These are phyloP conservation scores for Exophiala sp. DNA, from an alignment of 2,329 filamentous ascomycete species.

Conservation along the genomic window DNA sequence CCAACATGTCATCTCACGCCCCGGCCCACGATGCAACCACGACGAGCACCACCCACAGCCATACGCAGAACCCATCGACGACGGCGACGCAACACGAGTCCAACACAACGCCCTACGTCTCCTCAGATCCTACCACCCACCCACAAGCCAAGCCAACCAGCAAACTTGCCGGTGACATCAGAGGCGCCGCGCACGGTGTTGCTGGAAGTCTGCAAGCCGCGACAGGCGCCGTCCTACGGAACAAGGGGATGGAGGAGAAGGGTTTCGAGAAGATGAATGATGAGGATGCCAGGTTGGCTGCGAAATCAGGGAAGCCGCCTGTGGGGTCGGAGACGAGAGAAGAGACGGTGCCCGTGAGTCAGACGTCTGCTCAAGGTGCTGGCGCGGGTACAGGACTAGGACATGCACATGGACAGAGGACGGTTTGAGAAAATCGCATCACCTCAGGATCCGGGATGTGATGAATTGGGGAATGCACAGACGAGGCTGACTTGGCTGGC, in stretches of 20 bases:
- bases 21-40: background rate
- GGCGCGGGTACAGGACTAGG: background rate
- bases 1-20: background rate
- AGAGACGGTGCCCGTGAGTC: background rate
- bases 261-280: constrained; percentile 26
- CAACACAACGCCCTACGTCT: constrained; percentile 6
- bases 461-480: too few species aligned
- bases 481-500: too few species aligned
- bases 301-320: constrained; percentile 24
- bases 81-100: constrained; percentile 16
- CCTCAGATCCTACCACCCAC: constrained; percentile 21
- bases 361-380: background rate
- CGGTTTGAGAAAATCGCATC: too few species aligned
- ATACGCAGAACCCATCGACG: background rate
- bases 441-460: too few species aligned
- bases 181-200: constrained; percentile 23
- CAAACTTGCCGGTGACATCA: constrained; percentile 23
- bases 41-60: constrained; percentile 1
- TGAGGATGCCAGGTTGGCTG: constrained; percentile 22
- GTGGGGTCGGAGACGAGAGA: constrained; percentile 17
- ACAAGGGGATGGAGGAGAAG: constrained; percentile 23
- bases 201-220: constrained; percentile 21
- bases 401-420: too few species aligned
- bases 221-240: constrained; percentile 18
- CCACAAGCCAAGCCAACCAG: constrained; percentile 8